These are phyloP conservation scores for Lecanicillium sp. DNA, from an alignment of 2,329 filamentous ascomycete genomes.

Conservation along the genomic window DNA sequence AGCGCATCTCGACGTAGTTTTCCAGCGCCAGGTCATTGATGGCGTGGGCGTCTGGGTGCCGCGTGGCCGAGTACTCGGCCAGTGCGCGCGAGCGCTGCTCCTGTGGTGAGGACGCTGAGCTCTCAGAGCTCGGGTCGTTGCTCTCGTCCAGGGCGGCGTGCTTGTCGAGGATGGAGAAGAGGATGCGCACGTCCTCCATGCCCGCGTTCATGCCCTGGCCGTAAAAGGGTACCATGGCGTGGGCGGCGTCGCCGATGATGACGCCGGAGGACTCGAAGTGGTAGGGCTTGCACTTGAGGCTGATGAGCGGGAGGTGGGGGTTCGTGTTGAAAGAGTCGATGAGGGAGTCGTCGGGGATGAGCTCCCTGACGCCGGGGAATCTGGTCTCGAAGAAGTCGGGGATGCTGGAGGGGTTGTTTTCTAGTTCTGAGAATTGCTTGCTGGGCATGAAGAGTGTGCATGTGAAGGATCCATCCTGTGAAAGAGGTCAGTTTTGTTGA, in stretches of 20 bases:
- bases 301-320: constrained; percentile 87
- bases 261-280: constrained; percentile 71
- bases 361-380: constrained; percentile 76
- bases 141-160: constrained; percentile 41
- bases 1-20: constrained; percentile 93
- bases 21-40: constrained; percentile 88
- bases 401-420: constrained; percentile 51
- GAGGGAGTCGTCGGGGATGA: constrained; percentile 62
- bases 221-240: constrained; percentile 98
- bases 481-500: background rate
- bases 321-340: constrained; percentile 69
- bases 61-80: constrained; percentile 64
- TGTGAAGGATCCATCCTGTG: constrained; percentile 80
- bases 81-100: constrained; percentile 54
- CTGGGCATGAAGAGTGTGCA: constrained; percentile 87
- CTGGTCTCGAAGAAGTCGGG: constrained; percentile 70
- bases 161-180: constrained; percentile 76
- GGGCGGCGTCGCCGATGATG: constrained; percentile 87
- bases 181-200: constrained; percentile 82
- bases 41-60: constrained; percentile 71
- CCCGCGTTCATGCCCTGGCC: constrained; percentile 97
- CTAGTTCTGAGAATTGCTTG: constrained; percentile 59
- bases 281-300: constrained; percentile 85
- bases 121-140: constrained; percentile 29
- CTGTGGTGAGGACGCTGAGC: constrained; percentile 34